Evolutionary conservation across 2,329 filamentous ascomycete species (phyloP), one percentile per base, ranked within the genome.

Genomic region (Botryotinia convoluta): DNA sequence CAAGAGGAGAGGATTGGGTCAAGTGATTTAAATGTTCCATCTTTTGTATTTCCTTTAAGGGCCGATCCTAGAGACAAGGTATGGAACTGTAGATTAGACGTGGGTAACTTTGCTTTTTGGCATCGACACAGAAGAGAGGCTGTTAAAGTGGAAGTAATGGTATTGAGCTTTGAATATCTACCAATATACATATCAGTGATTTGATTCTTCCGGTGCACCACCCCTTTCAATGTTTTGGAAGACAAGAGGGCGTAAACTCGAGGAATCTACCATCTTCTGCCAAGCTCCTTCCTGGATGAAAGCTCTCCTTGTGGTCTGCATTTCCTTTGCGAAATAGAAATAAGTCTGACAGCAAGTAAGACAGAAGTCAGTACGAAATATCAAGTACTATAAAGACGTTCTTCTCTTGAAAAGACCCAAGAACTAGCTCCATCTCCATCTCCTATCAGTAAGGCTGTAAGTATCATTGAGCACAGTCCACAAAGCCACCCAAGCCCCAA

Each of bases 201-300:
- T n/a, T 39, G 10, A 61, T n/a, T 22, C 22, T 39, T 14, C 32
- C 7, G 22, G 12, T 39, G n/a, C 2, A 26, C 7, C 45, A 26
- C 5, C 22, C 12, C 20, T 45, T n/a, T 39, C 59, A 12, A 0
- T 39, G 12, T 5, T 5, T 12, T 7, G 22, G 3, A 12, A 39
- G 2, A n/a, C 3, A 26, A 3, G 5, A 22, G 10, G 1, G 14
- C 14, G 32, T 7, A 26, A 3, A 14, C 6, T 7, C 29, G 26
- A 39, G 10, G 32, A 12, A 7, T 14, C 1, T n/a, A 62, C 1
- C 60, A 62, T 8, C 16, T 7, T 59, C n/a, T 20, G 2, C 0
- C 16, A 20, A 59, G 7, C 29, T 32, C 3, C 12, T 54, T n/a
- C 12, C 26, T 54, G 48, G 5, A 14, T 0, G 5, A 54, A 54